phyloP scores from a whole-genome alignment of 1,284 basidiomycete species.

The Agroathelia rolfsii region DNA sequence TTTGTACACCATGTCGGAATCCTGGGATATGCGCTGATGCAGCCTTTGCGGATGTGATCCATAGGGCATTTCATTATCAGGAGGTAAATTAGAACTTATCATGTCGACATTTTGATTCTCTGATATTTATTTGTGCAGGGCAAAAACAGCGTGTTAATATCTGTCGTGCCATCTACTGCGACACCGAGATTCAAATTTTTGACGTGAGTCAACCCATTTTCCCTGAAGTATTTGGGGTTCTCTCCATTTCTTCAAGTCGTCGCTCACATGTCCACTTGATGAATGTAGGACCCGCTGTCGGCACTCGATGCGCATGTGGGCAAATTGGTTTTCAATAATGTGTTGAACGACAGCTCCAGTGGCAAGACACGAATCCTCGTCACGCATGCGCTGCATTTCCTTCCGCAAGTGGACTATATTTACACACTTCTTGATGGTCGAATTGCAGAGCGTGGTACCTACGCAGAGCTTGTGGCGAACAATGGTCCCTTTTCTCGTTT shows the following conservation, averaged over 20 bases:
- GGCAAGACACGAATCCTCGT: slow-evolving; percentile 79
- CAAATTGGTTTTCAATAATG: slow-evolving; percentile 78
- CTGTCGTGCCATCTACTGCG: slow-evolving; percentile 78
- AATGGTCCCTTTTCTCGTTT: slow-evolving; percentile 67
- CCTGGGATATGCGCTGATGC: too few species aligned
- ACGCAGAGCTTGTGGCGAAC: slow-evolving; percentile 52
- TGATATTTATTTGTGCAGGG: slow-evolving; percentile 74
- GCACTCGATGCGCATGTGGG: slow-evolving; percentile 85
- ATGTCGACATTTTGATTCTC: background rate
- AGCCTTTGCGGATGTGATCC: too few species aligned
- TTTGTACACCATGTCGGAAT: too few species aligned
- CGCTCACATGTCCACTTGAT: too few species aligned
- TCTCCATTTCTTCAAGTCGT: background rate
- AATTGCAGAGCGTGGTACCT: slow-evolving; percentile 72
- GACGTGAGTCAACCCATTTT: slow-evolving; percentile 34
- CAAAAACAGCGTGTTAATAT: slow-evolving; percentile 74
- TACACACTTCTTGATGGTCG: slow-evolving; percentile 62
- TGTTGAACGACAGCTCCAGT: slow-evolving; percentile 44
- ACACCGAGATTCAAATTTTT: slow-evolving; percentile 79
- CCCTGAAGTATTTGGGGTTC: too few species aligned
- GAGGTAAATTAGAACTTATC: background rate
- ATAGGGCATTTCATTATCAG: too few species aligned
- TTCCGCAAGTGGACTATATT: slow-evolving; percentile 71
- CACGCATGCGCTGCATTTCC: slow-evolving; percentile 77
- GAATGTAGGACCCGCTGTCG: slow-evolving; percentile 61